Evolutionary conservation across 2,329 filamentous ascomycete species (phyloP), one percentile per base, ranked within the genome.

Genomic region (Boeremia exigua): DNA sequence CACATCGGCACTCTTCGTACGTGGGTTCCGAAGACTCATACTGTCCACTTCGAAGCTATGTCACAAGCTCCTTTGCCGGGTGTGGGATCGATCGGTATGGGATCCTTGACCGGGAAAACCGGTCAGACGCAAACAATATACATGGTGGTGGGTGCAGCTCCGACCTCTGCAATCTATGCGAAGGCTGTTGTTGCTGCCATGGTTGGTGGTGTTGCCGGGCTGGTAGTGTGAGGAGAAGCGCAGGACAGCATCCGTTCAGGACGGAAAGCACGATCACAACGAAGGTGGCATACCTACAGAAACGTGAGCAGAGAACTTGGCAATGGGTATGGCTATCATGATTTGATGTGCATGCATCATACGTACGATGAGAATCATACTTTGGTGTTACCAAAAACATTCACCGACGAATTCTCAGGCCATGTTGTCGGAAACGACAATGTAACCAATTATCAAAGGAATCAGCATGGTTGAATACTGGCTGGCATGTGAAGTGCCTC

Each of bases 41-140:
- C 68, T 3, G 54, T 74, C 12, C 67, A 66, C 12, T 71, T 72
- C 46, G 56, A 59, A 3, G 44, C 59, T 10, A 60, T 59, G 48
- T 61, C 58, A 1, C 61, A 65, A 45, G 59, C 55, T 14, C 64
- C 72, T 3, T 23, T 42, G 15, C 72, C 73, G 9, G 70, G 70
- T 1, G 60, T 54, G 15, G 73, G 73, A 6, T 53, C 58, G 17
- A 68, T 76, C 32, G 74, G 73, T 1, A 68, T 76, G 70, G 73
- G 73, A 6, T 73, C 70, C 28, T 48, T 75, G 50, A 73, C 68
- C 23, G 71, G 69, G 10, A 46, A 67, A 48, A 53, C 59, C 10
- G 71, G 70, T 2, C 43, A 66, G 28, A 70, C 67, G 32, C 67
- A 66, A 57, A 73, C 70, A 7, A 48, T 69, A 4, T 39, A 58